Evolutionary conservation across 2,329 filamentous ascomycete genomes (phyloP), one percentile per base, ranked within the genome.

Genomic region (Cladosporium cucumerinum): DNA sequence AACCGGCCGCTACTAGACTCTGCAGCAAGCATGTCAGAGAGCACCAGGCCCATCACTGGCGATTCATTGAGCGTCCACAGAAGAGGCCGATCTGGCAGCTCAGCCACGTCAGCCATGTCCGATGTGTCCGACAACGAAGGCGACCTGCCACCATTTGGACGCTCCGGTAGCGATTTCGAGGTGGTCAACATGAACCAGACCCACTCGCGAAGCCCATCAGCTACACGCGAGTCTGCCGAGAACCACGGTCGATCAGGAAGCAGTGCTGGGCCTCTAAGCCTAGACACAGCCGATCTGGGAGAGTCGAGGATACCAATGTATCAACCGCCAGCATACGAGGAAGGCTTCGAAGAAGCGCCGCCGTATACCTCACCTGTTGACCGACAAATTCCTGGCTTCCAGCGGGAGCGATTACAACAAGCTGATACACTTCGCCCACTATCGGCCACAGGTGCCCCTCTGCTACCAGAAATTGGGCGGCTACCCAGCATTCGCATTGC

Each of bases 1-100:
- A 82, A 87, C 32, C 80, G 88, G 51, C 90, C 90, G 0, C 78
- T 94, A 10, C 81, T 94, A 14, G 90, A 89, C 36, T 88, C 89
- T 68, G 87, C 89, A 1, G 90, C 89, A 2, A 88, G 85, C 70
- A 89, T 91, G 39, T 77, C 74, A 14, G 69, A 70, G 36, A 70
- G 71, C 46, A 69, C 66, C 8, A 64, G 73, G 26, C 74, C 74
- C 0, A 59, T 70, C 1, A 73, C 73, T 8, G 69, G 70, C 5
- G 69, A 70, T 39, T 68, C 68, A 7, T 66, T 72, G 43, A 68
- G 69, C 18, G 74, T 74, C 10, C 81, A 82, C 65, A 75, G 75
- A 30, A 77, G 81, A 43, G 79, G 77, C 51, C 74, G 76, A 21
- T 82, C 80, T 23, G 74, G 75, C 5, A 78, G 78, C 21, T 82